phyloP scores from a whole-genome alignment of 371 early-diverging fungal genomes.

The Haplosporangium sp. region DNA sequence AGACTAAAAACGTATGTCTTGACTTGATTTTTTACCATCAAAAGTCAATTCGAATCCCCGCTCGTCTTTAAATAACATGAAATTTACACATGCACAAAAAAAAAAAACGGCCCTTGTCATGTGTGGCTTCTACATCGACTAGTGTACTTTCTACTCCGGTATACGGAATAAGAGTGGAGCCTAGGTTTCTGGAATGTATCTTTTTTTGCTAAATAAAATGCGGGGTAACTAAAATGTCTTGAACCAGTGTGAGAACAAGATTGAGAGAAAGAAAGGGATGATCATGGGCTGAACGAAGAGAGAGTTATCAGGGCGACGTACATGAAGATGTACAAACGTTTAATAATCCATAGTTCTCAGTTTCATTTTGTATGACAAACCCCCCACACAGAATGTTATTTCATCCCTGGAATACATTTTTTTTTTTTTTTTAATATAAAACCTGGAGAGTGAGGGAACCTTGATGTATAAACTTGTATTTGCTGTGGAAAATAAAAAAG shows the following conservation, averaged over 20 bases:
- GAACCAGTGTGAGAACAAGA: background rate
- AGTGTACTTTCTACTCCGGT: background rate
- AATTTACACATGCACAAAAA: background rate
- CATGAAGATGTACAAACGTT: too few relatives aligned
- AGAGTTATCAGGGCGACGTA: too few relatives aligned
- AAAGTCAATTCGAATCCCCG: slow-evolving; percentile 16
- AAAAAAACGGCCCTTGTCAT: slow-evolving; percentile 1
- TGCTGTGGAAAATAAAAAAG: too few relatives aligned
- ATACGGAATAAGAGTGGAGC: background rate
- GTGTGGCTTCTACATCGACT: too few relatives aligned
- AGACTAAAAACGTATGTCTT: background rate
- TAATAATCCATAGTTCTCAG: too few relatives aligned
- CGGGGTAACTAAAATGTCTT: slow-evolving; percentile 3
- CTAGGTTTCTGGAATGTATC: background rate
- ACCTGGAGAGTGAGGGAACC: too few relatives aligned
- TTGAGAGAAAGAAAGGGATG: background rate
- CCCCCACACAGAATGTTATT: too few relatives aligned
- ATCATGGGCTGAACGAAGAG: background rate
- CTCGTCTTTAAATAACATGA: slow-evolving; percentile 20
- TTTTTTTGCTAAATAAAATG: slow-evolving; percentile 3
- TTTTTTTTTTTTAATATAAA: too few relatives aligned
- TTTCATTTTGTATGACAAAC: too few relatives aligned
- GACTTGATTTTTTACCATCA: background rate
- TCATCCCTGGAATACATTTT: too few relatives aligned
- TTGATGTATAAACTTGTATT: too few relatives aligned